Evolutionary conservation across 345 rosid genomes (phyloP), one percentile per base, ranked within the genome.

Genomic region (Sonneratia caseolaris): DNA sequence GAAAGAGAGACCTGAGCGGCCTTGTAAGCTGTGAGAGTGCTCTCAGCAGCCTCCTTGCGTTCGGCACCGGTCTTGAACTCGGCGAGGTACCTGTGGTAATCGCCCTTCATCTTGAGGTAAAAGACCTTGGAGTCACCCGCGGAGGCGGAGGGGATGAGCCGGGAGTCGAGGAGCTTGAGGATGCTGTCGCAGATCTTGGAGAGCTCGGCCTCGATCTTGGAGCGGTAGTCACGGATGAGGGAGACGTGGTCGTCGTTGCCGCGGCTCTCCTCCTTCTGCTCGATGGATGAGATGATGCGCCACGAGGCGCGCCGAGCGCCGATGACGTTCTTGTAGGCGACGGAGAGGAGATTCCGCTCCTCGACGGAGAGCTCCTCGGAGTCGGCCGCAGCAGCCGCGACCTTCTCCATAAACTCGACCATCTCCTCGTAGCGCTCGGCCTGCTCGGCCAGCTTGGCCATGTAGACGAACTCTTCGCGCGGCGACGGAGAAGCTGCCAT

Each of bases 51-150:
- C n/a, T 69, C 73, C 72, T 75, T 75, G 49, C 77, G 68, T 68
- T 75, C 73, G 64, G 55, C 69, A 56, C 73, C 73, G 64, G 77
- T 59, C 73, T 69, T 69, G 62, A 75, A 75, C 77, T 75, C 77
- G 24, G 77, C 77, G 55, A 75, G 59, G 49, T 75, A 75, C 64
- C 77, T 47, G 72, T 75, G 77, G 36, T 75, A 75, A 47, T 75
- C 77, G 14, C 77, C 77, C 70, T 75, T 75, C 77, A 90, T 93
- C 72, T 93, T 93, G 75, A 82, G 79, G 87, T 86, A 93, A 70
- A 90, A 93, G 14, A 93, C 97, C 57, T 88, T 83, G 19, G 98
- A 92, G 71, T 92, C 98, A 64, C 95, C 98, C 1, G 88, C 68
- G 10, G 83, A 71, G 42, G 98, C 83, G 37, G 93, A 83, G 5